phyloP scores from a whole-genome alignment of 2,329 filamentous ascomycete species.

The Fusarium circinatum region DNA sequence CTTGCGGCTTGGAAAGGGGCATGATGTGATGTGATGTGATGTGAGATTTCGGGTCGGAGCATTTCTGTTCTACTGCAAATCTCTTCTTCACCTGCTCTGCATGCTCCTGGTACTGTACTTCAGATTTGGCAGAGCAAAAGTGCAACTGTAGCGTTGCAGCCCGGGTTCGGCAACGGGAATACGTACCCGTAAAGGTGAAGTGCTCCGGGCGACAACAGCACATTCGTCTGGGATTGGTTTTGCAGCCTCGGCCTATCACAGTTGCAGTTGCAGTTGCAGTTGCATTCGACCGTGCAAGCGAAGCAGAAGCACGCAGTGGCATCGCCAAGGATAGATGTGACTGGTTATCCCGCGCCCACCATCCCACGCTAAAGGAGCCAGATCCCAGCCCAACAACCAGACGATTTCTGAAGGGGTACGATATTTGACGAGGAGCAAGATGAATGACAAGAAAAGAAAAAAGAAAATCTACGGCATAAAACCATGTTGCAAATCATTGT shows the following conservation, averaged over 20 bases:
- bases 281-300: slow-evolving; percentile 5
- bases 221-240: slow-evolving; percentile 20
- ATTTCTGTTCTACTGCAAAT: neutral
- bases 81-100: neutral
- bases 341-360: slow-evolving; percentile 21
- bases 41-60: slow-evolving; percentile 11
- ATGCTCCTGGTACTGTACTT: neutral
- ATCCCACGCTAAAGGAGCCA: slow-evolving; percentile 14
- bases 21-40: slow-evolving; percentile 7
- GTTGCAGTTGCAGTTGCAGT: slow-evolving; percentile 2
- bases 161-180: slow-evolving; percentile 30
- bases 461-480: slow-evolving; percentile 6
- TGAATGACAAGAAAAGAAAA: neutral
- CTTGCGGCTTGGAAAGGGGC: neutral
- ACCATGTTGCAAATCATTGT: slow-evolving; percentile 7
- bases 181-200: slow-evolving; percentile 29
- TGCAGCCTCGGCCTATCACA: slow-evolving; percentile 19
- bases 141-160: slow-evolving; percentile 25
- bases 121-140: slow-evolving; percentile 9
- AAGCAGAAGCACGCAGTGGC: slow-evolving; percentile 22
- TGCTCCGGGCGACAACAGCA: slow-evolving; percentile 27
- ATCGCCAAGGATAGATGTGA: slow-evolving; percentile 28
- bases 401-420: neutral
- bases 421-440: slow-evolving; percentile 1
- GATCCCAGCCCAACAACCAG: slow-evolving; percentile 16